A percentile compares a stretch with the other conserved stretches of the same genome.
phyloP scores from a whole-genome alignment of 148 eudicot species.

The Rhododendron vialii region DNA sequence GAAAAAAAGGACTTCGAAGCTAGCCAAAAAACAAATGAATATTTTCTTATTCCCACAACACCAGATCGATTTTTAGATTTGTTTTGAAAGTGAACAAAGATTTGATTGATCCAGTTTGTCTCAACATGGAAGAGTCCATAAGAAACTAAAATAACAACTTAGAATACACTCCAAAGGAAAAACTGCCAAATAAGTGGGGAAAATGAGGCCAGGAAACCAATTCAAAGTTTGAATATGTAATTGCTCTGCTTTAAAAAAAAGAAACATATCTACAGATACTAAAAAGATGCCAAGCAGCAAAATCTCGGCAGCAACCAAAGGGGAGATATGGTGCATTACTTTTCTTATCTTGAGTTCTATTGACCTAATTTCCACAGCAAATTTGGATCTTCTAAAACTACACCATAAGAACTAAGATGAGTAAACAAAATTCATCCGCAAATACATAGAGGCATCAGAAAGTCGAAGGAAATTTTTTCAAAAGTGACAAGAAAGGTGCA shows the following conservation, averaged over 20 bases:
- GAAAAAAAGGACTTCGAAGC: background rate
- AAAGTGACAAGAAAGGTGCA: background rate
- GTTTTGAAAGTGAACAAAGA: background rate
- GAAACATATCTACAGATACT: background rate
- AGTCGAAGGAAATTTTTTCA: background rate
- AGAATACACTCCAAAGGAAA: background rate
- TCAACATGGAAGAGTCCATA: background rate
- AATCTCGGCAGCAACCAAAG: background rate
- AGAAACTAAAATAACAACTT: background rate
- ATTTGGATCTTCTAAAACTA: background rate
- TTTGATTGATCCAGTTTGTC: background rate
- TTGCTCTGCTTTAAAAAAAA: background rate
- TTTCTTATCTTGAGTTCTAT: background rate
- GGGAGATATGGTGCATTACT: background rate
- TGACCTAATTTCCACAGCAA: slow-evolving; percentile 5
- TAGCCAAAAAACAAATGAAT: background rate
- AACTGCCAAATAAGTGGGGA: background rate
- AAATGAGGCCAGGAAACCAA: slow-evolving; percentile 1
- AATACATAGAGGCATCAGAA: background rate
- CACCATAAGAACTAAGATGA: background rate
- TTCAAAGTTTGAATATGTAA: background rate
- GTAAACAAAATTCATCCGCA: background rate
- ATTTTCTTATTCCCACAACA: background rate
- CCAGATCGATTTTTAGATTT: background rate
- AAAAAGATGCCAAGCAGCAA: background rate